These are phyloP conservation scores for Colletotrichum eremochloae DNA, from an alignment of 2,329 filamentous ascomycete species.

Conservation along the genomic window DNA sequence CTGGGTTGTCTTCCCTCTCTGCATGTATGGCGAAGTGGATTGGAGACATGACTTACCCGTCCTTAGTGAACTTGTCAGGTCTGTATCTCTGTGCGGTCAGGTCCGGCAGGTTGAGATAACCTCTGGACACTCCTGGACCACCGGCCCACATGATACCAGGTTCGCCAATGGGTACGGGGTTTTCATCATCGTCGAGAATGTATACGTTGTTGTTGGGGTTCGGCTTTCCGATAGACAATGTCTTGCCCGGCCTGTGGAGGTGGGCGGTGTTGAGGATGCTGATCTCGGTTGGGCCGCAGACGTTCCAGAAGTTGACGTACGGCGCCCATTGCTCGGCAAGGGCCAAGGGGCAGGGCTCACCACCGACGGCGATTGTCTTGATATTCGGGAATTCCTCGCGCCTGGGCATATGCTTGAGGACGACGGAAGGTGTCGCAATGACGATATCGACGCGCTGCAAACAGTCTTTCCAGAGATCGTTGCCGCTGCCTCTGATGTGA, in stretches of 20 bases:
- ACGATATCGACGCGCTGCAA: constrained; percentile 43
- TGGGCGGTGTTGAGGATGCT: constrained; percentile 68
- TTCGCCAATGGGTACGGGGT: constrained; percentile 60
- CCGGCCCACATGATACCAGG: constrained; percentile 70
- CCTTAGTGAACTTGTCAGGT: constrained; percentile 62
- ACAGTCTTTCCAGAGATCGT: constrained; percentile 42
- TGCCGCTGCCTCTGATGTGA: constrained; percentile 43
- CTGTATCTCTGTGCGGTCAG: constrained; percentile 65
- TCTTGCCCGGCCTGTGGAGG: constrained; percentile 51
- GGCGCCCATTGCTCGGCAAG: constrained; percentile 70
- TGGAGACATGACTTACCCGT: constrained; percentile 58
- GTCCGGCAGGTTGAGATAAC: constrained; percentile 67
- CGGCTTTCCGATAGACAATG: constrained; percentile 67
- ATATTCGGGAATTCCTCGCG: constrained; percentile 42
- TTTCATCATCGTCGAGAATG: constrained; percentile 60
- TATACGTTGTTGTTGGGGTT: constrained; percentile 70
- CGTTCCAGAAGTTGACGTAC: constrained; percentile 65
- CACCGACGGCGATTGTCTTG: constrained; percentile 41
- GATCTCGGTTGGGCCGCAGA: constrained; percentile 71
- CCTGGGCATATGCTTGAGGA: constrained; percentile 42
- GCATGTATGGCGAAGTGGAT: neutral
- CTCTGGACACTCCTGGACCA: constrained; percentile 66
- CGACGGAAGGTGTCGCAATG: constrained; percentile 43
- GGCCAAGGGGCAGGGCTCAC: constrained; percentile 42
- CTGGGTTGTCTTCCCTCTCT: neutral